Percentiles rank a stretch among this genome's conserved stretches.
Evolutionary conservation across 169 alveolate species (phyloP).

Genomic region (Eimeria acervulina): DNA sequence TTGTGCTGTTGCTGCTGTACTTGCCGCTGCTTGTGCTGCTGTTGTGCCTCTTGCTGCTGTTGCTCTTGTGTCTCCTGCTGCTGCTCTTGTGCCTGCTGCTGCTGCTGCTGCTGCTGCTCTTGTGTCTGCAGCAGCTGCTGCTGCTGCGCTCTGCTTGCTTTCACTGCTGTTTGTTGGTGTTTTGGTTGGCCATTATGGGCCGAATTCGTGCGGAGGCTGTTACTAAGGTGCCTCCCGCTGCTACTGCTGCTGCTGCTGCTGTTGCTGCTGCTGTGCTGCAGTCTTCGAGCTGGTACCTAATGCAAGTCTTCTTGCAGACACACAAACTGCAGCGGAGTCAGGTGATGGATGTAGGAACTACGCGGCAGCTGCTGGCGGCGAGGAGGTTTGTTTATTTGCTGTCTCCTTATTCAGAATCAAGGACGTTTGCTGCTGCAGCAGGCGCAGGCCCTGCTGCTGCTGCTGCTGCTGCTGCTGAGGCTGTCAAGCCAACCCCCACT

Average conservation of each 20-base stretch:
- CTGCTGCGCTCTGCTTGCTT: too few relatives aligned
- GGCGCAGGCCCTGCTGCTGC: constrained; percentile 1
- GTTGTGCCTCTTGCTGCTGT: background rate
- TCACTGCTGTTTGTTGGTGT: background rate
- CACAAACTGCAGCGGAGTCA: constrained; percentile 55
- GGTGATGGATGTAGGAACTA: background rate
- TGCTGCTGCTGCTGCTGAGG: background rate
- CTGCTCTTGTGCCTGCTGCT: background rate
- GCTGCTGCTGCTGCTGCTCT: background rate
- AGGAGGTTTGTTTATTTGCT: background rate
- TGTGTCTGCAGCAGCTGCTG: background rate
- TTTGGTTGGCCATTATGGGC: too few relatives aligned
- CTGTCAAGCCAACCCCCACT: background rate
- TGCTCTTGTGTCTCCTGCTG: background rate
- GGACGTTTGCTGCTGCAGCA: constrained; percentile 19
- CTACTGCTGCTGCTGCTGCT: too few relatives aligned
- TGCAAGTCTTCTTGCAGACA: constrained; percentile 15
- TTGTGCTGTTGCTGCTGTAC: background rate
- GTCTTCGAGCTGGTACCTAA: constrained; percentile 20
- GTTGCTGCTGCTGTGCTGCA: too few relatives aligned
- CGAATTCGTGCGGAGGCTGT: background rate
- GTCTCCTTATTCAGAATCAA: constrained; percentile 33
- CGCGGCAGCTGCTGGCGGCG: constrained; percentile 52
- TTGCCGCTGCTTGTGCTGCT: background rate
- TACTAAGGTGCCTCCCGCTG: too few relatives aligned